A percentile compares a stretch with the other conserved stretches of the same genome.
Evolutionary conservation across 345 rosid genomes (phyloP).

Genomic region (Cardamine resedifolia): DNA sequence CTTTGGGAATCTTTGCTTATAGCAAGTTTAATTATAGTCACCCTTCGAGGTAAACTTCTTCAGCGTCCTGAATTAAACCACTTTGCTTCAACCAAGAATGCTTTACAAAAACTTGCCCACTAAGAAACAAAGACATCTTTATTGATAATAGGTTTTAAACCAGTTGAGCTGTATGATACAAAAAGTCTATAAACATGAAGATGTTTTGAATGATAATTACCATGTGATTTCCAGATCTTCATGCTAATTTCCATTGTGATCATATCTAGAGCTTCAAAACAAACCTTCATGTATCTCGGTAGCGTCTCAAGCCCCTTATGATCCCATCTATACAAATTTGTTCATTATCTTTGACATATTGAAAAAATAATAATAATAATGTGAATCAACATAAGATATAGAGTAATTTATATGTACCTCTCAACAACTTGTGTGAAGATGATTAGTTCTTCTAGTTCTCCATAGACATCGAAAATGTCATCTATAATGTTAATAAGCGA

Average conservation of each 20-base stretch:
- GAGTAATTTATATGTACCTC: conserved; percentile 33
- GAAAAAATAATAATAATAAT: not conserved
- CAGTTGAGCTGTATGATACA: not conserved
- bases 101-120: conserved; percentile 57
- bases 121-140: conserved; percentile 20
- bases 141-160: not conserved
- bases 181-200: not conserved
- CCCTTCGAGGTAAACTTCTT: too few relatives aligned
- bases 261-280: conserved; percentile 47
- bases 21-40: too few relatives aligned
- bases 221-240: conserved; percentile 34
- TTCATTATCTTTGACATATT: not conserved
- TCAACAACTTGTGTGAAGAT: conserved; percentile 45
- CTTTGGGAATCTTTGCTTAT: too few relatives aligned
- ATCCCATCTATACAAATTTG: conserved; percentile 46
- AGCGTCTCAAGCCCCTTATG: conserved; percentile 26
- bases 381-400: not conserved
- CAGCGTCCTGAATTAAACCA: conserved; percentile 41
- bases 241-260: conserved; percentile 45
- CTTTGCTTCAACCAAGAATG: conserved; percentile 60
- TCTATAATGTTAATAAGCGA: conserved; percentile 58
- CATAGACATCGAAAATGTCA: conserved; percentile 55
- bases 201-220: conserved; percentile 12
- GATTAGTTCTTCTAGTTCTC: conserved; percentile 47
- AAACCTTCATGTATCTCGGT: conserved; percentile 46